Conservation (phyloP, 2,329 filamentous ascomycete species). For the Fusarium humuli region DNA sequence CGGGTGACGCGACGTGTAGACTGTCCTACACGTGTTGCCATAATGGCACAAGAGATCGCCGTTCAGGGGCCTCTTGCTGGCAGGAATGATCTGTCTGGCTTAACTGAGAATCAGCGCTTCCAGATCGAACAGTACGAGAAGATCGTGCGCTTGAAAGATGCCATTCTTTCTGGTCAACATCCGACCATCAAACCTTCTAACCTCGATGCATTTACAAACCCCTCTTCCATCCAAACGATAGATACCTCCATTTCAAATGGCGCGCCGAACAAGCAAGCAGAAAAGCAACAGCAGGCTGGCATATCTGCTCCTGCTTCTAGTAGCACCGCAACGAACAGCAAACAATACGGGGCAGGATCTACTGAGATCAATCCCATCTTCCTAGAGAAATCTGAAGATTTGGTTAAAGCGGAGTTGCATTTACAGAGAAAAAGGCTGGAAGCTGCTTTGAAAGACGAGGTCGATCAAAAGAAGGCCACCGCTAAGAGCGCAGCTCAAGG, state of each 20-base stretch:
- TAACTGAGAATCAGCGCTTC: constrained; percentile 62
- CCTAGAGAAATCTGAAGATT: constrained; percentile 85
- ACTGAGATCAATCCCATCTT: constrained; percentile 85
- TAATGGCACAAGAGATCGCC: constrained; percentile 47
- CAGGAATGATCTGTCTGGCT: constrained; percentile 42
- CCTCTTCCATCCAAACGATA: constrained; percentile 38
- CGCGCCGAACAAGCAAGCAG: constrained; percentile 26
- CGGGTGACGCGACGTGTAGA: constrained; percentile 40
- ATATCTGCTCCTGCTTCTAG: constrained; percentile 12
- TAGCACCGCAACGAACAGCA: constrained; percentile 48
- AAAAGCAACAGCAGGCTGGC: constrained; percentile 50
- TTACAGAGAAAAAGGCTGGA: constrained; percentile 86
- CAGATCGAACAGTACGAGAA: constrained; percentile 79
- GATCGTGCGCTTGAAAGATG: constrained; percentile 83
- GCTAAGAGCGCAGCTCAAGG: constrained; percentile 56
- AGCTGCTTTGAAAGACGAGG: constrained; percentile 78
- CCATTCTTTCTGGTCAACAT: constrained; percentile 82
- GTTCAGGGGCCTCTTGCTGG: constrained; percentile 29
- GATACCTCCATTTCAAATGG: constrained; percentile 38
- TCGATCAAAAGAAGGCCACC: constrained; percentile 69
- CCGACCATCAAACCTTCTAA: constrained; percentile 67
- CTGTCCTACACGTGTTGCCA: constrained; percentile 30
- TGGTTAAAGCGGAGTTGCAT: constrained; percentile 84
- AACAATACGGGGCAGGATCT: constrained; percentile 61
- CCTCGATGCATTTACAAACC: constrained; percentile 46